A percentile compares a stretch with the other conserved stretches of the same genome.
These are phyloP conservation scores for Madurella mycetomatis DNA, from an alignment of 2,329 filamentous ascomycete genomes.

Conservation along the genomic window DNA sequence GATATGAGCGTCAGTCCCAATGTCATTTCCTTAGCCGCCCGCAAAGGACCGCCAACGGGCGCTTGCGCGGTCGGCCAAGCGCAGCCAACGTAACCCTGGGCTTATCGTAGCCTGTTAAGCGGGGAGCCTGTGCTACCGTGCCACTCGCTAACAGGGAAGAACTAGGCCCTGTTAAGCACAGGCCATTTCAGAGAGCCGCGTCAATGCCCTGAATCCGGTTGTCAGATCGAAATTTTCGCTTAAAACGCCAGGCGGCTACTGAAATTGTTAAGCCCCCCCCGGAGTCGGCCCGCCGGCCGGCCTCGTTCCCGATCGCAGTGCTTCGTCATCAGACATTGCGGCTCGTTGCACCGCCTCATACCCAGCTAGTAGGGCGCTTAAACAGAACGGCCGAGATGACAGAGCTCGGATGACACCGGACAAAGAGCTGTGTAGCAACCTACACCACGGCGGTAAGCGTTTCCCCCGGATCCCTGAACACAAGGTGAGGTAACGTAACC, in stretches of 20 bases:
- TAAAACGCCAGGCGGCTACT: slow-evolving; percentile 7
- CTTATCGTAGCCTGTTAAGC: neutral
- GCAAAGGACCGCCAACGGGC: neutral
- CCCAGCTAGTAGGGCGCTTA: neutral
- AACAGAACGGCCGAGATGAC: too few relatives aligned
- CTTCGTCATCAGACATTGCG: neutral
- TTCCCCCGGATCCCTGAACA: too few relatives aligned
- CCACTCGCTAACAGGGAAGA: neutral
- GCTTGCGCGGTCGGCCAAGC: neutral
- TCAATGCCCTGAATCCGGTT: neutral
- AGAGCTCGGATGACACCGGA: neutral
- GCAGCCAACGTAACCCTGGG: neutral
- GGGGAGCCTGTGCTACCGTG: neutral
- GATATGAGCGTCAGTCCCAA: neutral
- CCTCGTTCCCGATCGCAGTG: neutral
- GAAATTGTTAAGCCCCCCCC: slow-evolving; percentile 7
- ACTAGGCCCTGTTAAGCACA: neutral
- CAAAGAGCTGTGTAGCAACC: neutral
- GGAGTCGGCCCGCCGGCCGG: neutral
- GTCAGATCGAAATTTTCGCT: neutral
- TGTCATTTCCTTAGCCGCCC: slow-evolving; percentile 15
- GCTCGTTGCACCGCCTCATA: slow-evolving; percentile 9
- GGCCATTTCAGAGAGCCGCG: neutral
- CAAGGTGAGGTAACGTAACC: neutral
- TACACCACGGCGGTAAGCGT: too few relatives aligned